These are phyloP conservation scores for Hanseniaspora gamundiae DNA, from an alignment of 1,139 yeast species.

Conservation along the genomic window DNA sequence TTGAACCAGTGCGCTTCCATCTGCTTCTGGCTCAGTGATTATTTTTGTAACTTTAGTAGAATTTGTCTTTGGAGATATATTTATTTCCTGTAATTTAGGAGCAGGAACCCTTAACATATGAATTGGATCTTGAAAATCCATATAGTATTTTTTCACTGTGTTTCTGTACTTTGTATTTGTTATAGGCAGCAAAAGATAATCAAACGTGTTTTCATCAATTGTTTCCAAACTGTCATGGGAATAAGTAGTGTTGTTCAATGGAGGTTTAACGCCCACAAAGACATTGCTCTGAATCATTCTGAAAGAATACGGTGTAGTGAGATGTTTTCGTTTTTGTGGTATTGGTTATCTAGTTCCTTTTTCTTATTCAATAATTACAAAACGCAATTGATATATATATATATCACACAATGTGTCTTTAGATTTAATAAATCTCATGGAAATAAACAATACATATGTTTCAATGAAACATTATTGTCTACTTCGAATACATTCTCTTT, in stretches of 20 bases:
- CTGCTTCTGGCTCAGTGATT: no score
- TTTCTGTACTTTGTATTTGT: conserved; percentile 34
- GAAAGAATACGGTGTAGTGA: neutral
- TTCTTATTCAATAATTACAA: no score
- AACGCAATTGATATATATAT: no score
- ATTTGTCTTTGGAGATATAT: conserved; percentile 21
- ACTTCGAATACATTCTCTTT: no score
- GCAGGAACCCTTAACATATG: conserved; percentile 25
- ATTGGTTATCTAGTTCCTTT: no score
- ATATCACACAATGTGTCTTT: no score
- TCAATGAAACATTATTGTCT: no score
- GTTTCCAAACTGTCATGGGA: neutral
- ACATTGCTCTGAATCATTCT: conserved; percentile 21
- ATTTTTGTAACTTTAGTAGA: no score
- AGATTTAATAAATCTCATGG: no score
- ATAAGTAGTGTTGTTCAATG: conserved; percentile 3
- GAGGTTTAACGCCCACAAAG: conserved; percentile 24
- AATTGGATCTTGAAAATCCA: conserved; percentile 19
- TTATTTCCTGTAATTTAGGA: conserved; percentile 30
- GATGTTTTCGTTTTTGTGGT: no score
- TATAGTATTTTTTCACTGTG: conserved; percentile 27
- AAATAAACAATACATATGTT: no score
- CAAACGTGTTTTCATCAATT: conserved; percentile 20
- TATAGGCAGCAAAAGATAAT: conserved; percentile 30
- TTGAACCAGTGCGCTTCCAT: no score